Conservation (phyloP, 2,329 filamentous ascomycete species). For the Penicillium sp. region DNA sequence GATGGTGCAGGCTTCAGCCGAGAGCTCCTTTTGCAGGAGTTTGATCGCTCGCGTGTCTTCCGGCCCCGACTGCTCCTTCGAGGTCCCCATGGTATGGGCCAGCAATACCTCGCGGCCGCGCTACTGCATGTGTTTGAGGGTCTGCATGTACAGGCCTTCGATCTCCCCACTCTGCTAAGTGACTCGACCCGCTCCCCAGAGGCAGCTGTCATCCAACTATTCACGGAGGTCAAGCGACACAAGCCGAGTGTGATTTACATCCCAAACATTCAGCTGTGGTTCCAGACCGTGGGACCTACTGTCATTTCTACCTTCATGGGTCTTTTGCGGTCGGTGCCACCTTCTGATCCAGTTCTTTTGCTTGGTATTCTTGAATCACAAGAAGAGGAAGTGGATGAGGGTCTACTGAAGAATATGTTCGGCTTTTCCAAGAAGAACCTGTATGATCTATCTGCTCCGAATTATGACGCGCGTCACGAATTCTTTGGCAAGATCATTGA, state of each 20-base stretch:
- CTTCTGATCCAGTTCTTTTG: constrained; percentile 80
- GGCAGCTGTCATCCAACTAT: constrained; percentile 79
- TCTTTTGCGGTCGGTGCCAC: constrained; percentile 71
- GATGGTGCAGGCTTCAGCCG: constrained; percentile 74
- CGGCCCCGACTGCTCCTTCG: constrained; percentile 75
- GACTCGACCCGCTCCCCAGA: constrained; percentile 74
- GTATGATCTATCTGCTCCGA: constrained; percentile 60
- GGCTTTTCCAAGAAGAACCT: constrained; percentile 73
- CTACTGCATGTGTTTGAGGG: constrained; percentile 86
- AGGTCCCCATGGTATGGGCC: constrained; percentile 83
- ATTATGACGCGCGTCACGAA: constrained; percentile 55
- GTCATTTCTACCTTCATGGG: constrained; percentile 72
- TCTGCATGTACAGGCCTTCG: constrained; percentile 88
- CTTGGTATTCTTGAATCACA: constrained; percentile 73
- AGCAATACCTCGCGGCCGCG: constrained; percentile 76
- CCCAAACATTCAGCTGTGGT: constrained; percentile 83
- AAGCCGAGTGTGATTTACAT: constrained; percentile 95
- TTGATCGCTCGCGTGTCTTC: constrained; percentile 80
- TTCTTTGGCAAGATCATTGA: constrained; percentile 69
- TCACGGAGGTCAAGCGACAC: constrained; percentile 84
- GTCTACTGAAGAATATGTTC: constrained; percentile 69
- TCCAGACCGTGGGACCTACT: constrained; percentile 55
- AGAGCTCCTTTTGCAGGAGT: constrained; percentile 67
- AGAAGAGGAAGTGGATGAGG: constrained; percentile 51
- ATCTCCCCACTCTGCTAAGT: constrained; percentile 74